phyloP scores from a whole-genome alignment of 768 basidiomycete genomes.

The Mycena leptocephala region DNA sequence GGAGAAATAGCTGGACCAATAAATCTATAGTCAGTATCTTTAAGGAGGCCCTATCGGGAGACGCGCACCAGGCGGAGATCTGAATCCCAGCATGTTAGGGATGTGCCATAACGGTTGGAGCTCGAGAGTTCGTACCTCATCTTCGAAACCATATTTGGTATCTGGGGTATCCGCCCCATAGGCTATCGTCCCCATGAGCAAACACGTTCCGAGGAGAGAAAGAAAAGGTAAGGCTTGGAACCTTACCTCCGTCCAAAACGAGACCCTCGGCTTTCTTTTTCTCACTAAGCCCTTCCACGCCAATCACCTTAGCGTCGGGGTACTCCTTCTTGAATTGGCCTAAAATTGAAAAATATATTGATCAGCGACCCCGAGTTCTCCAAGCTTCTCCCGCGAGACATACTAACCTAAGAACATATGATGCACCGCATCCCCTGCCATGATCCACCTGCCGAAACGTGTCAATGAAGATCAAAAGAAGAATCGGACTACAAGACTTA shows the following conservation, averaged over 20 bases:
- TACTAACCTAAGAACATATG: slow-evolving; percentile 74
- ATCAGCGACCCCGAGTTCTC: not conserved
- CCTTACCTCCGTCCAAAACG: slow-evolving; percentile 76
- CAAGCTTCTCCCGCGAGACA: not conserved
- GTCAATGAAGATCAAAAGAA: slow-evolving; percentile 14
- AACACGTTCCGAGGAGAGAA: not conserved
- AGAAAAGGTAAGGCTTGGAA: not conserved
- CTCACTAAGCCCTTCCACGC: slow-evolving; percentile 69
- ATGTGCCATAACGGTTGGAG: not conserved
- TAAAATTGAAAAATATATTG: slow-evolving; percentile 37
- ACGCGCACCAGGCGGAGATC: slow-evolving; percentile 67
- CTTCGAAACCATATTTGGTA: slow-evolving; percentile 86
- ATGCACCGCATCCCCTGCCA: slow-evolving; percentile 73
- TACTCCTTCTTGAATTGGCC: slow-evolving; percentile 80
- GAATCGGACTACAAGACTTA: slow-evolving; percentile 44
- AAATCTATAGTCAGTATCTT: not conserved
- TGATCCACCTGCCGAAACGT: slow-evolving; percentile 63
- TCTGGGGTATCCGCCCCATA: slow-evolving; percentile 77
- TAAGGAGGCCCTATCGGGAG: not conserved
- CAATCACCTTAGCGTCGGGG: slow-evolving; percentile 80
- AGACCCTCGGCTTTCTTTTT: slow-evolving; percentile 69
- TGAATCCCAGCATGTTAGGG: slow-evolving; percentile 32
- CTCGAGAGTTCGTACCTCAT: slow-evolving; percentile 58
- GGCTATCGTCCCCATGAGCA: slow-evolving; percentile 47
- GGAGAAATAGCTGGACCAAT: slow-evolving; percentile 71